A percentile compares a stretch with the other conserved stretches of the same genome.
These are phyloP conservation scores for Eucalyptus regnans DNA, from an alignment of 345 rosid genomes.

Conservation along the genomic window DNA sequence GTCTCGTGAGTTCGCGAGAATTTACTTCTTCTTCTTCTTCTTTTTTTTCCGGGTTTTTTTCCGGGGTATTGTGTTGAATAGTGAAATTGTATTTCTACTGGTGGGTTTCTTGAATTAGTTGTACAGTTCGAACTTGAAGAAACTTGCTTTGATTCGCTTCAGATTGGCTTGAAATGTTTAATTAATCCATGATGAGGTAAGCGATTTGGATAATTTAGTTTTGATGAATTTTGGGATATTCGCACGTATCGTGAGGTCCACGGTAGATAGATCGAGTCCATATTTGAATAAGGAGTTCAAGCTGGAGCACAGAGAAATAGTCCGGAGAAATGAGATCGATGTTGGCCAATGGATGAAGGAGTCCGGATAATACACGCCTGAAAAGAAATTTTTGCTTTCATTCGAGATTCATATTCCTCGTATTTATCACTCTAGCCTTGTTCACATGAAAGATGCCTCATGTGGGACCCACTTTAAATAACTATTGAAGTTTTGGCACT, in stretches of 20 bases:
- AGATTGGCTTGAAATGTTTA: not conserved
- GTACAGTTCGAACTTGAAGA: not conserved
- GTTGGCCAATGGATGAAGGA: not conserved
- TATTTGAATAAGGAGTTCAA: not conserved
- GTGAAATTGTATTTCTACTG: not conserved
- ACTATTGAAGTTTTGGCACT: not conserved
- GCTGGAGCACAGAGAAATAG: not conserved
- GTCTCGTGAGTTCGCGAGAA: not conserved
- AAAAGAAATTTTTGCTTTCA: not conserved
- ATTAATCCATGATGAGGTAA: not conserved
- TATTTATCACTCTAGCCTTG: not conserved
- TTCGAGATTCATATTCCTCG: not conserved
- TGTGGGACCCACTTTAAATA: not conserved
- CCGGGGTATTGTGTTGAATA: not conserved
- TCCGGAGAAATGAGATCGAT: not conserved
- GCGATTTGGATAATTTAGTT: not conserved
- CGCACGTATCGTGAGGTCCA: not conserved
- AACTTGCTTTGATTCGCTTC: not conserved
- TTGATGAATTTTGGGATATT: not conserved
- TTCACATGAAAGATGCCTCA: not conserved
- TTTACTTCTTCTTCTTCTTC: not conserved
- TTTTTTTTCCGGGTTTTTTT: not conserved
- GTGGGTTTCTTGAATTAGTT: not conserved
- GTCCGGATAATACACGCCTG: not conserved
- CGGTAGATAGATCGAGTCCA: not conserved